Base-by-base conservation (phyloP, 805 yeast species). In the Ogataea pini region DNA sequence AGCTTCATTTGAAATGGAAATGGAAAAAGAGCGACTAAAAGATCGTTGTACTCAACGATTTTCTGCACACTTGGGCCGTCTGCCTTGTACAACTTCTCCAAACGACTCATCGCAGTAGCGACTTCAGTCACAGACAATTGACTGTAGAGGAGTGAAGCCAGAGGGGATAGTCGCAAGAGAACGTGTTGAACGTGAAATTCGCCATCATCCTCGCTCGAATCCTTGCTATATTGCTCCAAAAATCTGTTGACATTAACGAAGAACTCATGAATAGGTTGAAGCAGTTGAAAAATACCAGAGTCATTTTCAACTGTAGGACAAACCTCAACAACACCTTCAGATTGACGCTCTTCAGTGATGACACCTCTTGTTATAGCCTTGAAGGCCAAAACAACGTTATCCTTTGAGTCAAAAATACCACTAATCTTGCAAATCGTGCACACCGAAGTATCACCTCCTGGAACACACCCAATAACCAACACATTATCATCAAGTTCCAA, bases 61-160 rank as follows among this genome's bases (percentile, higher is more conserved):
- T 8, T 50, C 42, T 3, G 37, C 50, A 13, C 17, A 16, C 16
- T 36, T 44, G 12, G 20, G 8, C 7, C 42, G 6, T 22, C 41
- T 2, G 20, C 18, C 7, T 33, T 27, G 37, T 56, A 52, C 7
- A 54, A 22, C n/a, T 49, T 48, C 36, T 50, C 48, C 8, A 67
- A 42, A n/a, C 60, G 46, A n/a, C 48, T 29, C 20, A 65, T 44
- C 1, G 63, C 65, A 7, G 44, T 44, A 0, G 43, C 9, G 31
- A 76, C 72, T 13, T 62, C 69, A 2, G 73, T 72, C 0, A 61
- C 44, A 0, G 63, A 57, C 44, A 84, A 68, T 59, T 82, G 87
- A 39, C 78, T 60, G 53, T 72, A 77, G n/a, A 84, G 65, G 0
- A 83, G 74, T 52, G 77, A 77, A 0, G 86, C 80, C 44, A 84